phyloP scores from a whole-genome alignment of 495 filamentous ascomycete species.

The Xylaria sp. region DNA sequence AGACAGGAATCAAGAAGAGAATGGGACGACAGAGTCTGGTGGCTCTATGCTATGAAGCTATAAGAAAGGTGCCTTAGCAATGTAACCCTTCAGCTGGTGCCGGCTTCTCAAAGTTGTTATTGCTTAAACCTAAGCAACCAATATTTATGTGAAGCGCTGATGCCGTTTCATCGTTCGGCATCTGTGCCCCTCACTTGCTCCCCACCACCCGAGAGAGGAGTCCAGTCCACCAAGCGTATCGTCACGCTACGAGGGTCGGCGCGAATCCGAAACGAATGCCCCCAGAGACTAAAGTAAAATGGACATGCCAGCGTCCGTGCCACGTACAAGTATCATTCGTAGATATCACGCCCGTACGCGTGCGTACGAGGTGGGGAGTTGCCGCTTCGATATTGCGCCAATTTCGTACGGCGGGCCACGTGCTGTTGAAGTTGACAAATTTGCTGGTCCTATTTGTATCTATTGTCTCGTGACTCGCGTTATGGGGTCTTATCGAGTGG shows the following conservation, averaged over 20 bases:
- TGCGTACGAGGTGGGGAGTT: slow-evolving; percentile 15
- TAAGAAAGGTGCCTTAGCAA: neutral
- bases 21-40: neutral
- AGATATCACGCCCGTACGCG: neutral
- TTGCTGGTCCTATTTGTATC: neutral
- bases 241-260: neutral
- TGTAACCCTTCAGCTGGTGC: slow-evolving; percentile 1
- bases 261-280: neutral
- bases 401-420: slow-evolving; percentile 24
- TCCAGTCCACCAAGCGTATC: neutral
- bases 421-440: slow-evolving; percentile 18
- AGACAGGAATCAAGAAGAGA: neutral
- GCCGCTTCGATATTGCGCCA: slow-evolving; percentile 10
- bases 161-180: slow-evolving; percentile 6
- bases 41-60: neutral
- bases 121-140: neutral
- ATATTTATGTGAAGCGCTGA: slow-evolving; percentile 10
- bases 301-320: slow-evolving; percentile 6
- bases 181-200: slow-evolving; percentile 15
- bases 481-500: slow-evolving; percentile 11
- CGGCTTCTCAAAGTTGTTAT: neutral
- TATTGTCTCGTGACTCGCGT: slow-evolving; percentile 11
- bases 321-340: slow-evolving; percentile 7
- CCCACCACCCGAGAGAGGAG: neutral
- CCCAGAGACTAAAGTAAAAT: neutral